These are phyloP conservation scores for Hortiboletus flavorubellus DNA, from an alignment of 768 basidiomycete genomes.

Conservation along the genomic window DNA sequence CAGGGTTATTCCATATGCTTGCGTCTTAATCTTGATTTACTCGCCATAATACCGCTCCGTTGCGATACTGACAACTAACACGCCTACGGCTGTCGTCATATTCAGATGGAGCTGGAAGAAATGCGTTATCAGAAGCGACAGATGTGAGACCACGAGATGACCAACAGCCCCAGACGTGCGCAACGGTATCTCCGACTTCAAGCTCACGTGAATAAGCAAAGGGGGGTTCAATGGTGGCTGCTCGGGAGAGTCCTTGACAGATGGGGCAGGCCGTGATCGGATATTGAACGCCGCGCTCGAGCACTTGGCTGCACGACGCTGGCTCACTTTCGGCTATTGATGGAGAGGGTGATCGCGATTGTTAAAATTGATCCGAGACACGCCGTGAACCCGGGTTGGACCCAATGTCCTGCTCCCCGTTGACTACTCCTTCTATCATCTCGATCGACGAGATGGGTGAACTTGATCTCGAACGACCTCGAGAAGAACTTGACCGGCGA, in stretches of 20 bases:
- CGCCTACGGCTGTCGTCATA: constrained; percentile 55
- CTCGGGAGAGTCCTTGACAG: constrained; percentile 29
- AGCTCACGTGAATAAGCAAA: constrained; percentile 7
- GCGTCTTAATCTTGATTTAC: constrained; percentile 44
- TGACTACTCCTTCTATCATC: constrained; percentile 31
- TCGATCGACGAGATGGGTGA: constrained; percentile 34
- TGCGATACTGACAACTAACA: constrained; percentile 62
- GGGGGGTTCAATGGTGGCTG: constrained; percentile 12
- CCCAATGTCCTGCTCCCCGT: constrained; percentile 14
- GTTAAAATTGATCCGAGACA: constrained; percentile 22
- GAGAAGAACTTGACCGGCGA: constrained; percentile 43
- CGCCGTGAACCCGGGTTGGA: constrained; percentile 22
- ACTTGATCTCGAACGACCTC: constrained; percentile 36
- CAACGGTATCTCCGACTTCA: constrained; percentile 16
- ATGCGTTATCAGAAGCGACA: constrained; percentile 18
- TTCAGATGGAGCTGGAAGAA: constrained; percentile 29
- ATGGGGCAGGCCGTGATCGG: constrained; percentile 31
- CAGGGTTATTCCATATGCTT: constrained; percentile 12
- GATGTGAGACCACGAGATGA: constrained; percentile 19
- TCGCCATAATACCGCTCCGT: constrained; percentile 72
- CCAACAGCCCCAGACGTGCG: constrained; percentile 28
- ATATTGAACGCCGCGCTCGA: constrained; percentile 22
- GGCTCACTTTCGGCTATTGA: constrained; percentile 31
- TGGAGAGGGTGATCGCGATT: constrained; percentile 30
- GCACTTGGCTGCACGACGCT: constrained; percentile 20